phyloP scores from a whole-genome alignment of 306 rosid genomes.

The Fragaria iinumae region DNA sequence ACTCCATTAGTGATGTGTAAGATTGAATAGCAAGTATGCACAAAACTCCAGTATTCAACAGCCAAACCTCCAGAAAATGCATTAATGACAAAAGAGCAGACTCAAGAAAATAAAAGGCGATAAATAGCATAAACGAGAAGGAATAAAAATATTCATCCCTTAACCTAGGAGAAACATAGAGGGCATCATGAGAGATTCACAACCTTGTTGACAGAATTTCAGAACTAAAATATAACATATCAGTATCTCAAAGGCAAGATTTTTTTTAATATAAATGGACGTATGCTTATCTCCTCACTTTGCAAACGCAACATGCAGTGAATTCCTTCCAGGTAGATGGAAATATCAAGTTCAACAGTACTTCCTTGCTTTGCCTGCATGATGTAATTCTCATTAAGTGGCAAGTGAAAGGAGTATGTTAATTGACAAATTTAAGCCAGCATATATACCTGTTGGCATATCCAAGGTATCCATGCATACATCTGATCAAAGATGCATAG shows the following conservation, averaged over 20 bases:
- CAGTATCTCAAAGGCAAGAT: conserved; percentile 23
- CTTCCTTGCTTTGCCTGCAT: conserved; percentile 64
- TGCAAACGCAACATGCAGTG: conserved; percentile 66
- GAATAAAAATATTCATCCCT: background rate
- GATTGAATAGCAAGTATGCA: conserved; percentile 29
- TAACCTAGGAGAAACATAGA: conserved; percentile 6
- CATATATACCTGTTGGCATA: conserved; percentile 62
- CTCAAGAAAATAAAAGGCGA: background rate
- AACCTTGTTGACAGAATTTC: conserved; percentile 3
- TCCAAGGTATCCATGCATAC: conserved; percentile 84
- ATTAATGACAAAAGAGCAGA: conserved; percentile 18
- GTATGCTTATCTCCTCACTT: conserved; percentile 55
- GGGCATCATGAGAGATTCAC: background rate
- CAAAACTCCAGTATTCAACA: conserved; percentile 6
- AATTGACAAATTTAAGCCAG: conserved; percentile 29
- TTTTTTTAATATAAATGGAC: conserved; percentile 14
- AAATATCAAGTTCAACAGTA: conserved; percentile 44
- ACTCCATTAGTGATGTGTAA: background rate
- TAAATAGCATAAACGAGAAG: background rate
- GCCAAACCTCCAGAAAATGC: background rate
- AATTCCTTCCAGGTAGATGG: conserved; percentile 81
- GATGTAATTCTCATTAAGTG: conserved; percentile 28
- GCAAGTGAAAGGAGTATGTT: conserved; percentile 19
- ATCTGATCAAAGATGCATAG: conserved; percentile 62
- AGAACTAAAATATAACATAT: conserved; percentile 27